phyloP scores from a whole-genome alignment of 140 eudicot genomes.

The Stevia rebaudiana region DNA sequence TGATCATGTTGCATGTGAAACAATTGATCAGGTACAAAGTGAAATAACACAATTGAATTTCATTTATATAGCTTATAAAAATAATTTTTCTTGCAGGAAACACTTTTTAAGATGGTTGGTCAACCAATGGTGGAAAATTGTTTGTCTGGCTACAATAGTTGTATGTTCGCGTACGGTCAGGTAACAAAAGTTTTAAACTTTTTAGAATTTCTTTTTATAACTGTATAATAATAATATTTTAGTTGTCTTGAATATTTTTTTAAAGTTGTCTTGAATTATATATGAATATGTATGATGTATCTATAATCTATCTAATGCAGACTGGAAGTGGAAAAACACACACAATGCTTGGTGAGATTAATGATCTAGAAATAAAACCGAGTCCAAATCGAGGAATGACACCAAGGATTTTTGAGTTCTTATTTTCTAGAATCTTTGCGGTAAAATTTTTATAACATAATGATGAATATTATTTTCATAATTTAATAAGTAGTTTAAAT shows the following conservation, averaged over 20 bases:
- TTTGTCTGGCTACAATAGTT: conserved; percentile 91
- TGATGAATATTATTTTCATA: not conserved
- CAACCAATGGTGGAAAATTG: conserved; percentile 99
- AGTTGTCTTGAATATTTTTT: not conserved
- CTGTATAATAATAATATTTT: not conserved
- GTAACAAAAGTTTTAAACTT: conserved; percentile 28
- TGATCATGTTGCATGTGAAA: conserved; percentile 97
- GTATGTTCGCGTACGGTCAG: conserved; percentile 98
- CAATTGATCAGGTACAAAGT: conserved; percentile 64
- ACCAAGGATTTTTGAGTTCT: conserved; percentile 85
- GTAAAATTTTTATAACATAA: conserved; percentile 32
- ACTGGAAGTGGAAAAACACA: conserved; percentile 97
- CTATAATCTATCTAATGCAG: conserved; percentile 34
- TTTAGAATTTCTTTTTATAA: not conserved
- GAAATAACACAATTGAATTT: not conserved
- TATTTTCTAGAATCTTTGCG: conserved; percentile 84
- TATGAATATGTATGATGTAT: not conserved
- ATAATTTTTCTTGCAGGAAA: conserved; percentile 53
- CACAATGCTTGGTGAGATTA: conserved; percentile 95
- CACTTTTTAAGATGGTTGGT: conserved; percentile 89
- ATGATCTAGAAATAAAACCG: conserved; percentile 59
- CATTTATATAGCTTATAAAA: not conserved
- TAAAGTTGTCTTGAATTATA: not conserved
- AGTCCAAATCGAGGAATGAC: conserved; percentile 94
- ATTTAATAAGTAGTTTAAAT: not conserved